Conservation (phyloP, 2,329 filamentous ascomycete species). For the Aspergillus brunneoviolaceus region DNA sequence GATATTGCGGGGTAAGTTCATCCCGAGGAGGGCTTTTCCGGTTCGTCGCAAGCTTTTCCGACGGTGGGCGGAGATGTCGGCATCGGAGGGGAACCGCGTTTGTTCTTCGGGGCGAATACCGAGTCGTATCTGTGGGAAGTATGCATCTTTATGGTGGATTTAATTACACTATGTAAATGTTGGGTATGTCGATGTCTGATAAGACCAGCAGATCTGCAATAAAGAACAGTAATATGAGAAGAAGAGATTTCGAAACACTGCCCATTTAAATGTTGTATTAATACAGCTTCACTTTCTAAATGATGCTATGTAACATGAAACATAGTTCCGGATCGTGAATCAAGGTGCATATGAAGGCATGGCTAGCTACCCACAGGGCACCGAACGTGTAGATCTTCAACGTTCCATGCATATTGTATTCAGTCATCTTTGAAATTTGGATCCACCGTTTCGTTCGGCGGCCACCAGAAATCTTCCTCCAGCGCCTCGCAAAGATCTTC, state of each 20-base stretch:
- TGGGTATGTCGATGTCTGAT: too few relatives aligned
- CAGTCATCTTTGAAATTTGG: conserved; percentile 27
- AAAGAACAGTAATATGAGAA: too few relatives aligned
- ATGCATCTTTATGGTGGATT: too few relatives aligned
- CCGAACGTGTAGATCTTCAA: too few relatives aligned
- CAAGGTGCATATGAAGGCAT: too few relatives aligned
- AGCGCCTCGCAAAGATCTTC: conserved; percentile 19
- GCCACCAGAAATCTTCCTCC: conserved; percentile 43
- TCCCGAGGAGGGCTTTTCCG: not conserved
- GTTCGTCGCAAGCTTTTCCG: not conserved
- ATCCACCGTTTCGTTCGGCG: conserved; percentile 31
- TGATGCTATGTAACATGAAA: not conserved
- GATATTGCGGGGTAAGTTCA: not conserved
- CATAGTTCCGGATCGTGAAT: too few relatives aligned
- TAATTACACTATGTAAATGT: too few relatives aligned
- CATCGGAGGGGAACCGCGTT: not conserved
- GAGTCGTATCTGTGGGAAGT: too few relatives aligned
- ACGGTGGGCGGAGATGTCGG: not conserved
- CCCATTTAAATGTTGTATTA: not conserved
- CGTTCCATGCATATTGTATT: not conserved
- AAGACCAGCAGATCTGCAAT: too few relatives aligned
- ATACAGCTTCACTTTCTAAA: not conserved
- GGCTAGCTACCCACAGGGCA: too few relatives aligned
- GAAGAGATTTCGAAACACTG: too few relatives aligned
- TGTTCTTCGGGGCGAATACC: too few relatives aligned